Evolutionary conservation across 1,284 basidiomycete species (phyloP).

Genomic region (Grifola frondosa): DNA sequence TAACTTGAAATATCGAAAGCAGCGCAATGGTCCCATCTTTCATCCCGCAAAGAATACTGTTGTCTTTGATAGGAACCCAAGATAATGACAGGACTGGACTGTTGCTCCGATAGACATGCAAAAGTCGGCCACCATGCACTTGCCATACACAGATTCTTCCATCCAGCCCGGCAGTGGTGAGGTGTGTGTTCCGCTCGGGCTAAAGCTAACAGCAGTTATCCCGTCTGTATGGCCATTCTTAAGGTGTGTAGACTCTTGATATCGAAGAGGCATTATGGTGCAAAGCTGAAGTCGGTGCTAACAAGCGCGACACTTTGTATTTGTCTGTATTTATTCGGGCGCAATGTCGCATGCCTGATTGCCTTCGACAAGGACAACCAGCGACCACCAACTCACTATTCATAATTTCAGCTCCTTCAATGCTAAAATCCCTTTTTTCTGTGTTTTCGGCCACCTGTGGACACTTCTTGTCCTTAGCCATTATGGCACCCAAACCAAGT

Average conservation of each 20-base stretch:
- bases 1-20: background rate
- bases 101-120: background rate
- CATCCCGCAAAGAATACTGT: background rate
- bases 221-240: background rate
- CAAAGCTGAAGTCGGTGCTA: too few species aligned
- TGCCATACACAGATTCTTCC: background rate
- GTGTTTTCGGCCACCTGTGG: too few species aligned
- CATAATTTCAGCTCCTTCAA: too few species aligned
- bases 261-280: background rate
- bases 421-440: too few species aligned
- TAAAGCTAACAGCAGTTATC: background rate
- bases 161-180: background rate
- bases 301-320: too few species aligned
- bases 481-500: too few species aligned
- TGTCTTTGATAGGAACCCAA: background rate
- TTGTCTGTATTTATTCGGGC: too few species aligned
- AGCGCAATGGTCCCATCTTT: background rate
- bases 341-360: too few species aligned
- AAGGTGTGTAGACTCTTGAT: background rate
- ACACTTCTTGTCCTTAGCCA: too few species aligned
- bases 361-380: too few species aligned
- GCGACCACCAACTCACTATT: too few species aligned
- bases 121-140: background rate
- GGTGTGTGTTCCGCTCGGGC: background rate
- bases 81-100: background rate